Evolutionary conservation across 306 rosid genomes (phyloP).

Genomic region (Cajanus cajan): DNA sequence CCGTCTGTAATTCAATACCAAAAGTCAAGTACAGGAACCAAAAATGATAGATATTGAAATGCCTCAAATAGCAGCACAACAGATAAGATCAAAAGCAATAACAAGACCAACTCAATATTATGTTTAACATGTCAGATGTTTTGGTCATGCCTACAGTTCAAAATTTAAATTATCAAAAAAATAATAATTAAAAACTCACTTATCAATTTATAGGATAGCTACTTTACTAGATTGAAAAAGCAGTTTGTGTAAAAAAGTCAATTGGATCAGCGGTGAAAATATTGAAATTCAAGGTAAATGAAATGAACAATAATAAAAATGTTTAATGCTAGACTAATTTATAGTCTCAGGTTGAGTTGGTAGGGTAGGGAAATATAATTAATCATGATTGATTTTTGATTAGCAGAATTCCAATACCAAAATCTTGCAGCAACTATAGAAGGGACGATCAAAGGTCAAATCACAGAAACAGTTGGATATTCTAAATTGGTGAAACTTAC

Average conservation of each 20-base stretch:
- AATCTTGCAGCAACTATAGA: neutral
- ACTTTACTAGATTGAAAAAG: slow-evolving; percentile 11
- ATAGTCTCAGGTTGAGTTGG: neutral
- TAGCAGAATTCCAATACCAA: neutral
- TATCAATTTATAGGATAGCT: neutral
- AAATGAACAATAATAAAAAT: neutral
- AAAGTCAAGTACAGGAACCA: slow-evolving; percentile 3
- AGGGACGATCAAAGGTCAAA: neutral
- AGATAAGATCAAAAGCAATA: slow-evolving; percentile 12
- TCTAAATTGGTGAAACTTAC: slow-evolving; percentile 38
- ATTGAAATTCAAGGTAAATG: neutral
- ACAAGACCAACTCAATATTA: neutral
- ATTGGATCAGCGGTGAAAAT: neutral
- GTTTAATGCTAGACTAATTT: neutral
- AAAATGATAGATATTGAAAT: neutral
- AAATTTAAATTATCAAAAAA: neutral
- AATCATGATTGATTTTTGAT: slow-evolving; percentile 5
- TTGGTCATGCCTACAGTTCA: slow-evolving; percentile 9
- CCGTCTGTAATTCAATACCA: slow-evolving; percentile 46
- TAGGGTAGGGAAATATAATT: neutral
- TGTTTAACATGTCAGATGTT: neutral
- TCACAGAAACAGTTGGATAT: neutral
- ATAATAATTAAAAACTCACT: neutral
- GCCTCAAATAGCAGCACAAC: neutral
- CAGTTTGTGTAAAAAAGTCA: neutral